Evolutionary conservation across 2,329 filamentous ascomycete genomes (phyloP).

Genomic region (Penicillium glabrum): DNA sequence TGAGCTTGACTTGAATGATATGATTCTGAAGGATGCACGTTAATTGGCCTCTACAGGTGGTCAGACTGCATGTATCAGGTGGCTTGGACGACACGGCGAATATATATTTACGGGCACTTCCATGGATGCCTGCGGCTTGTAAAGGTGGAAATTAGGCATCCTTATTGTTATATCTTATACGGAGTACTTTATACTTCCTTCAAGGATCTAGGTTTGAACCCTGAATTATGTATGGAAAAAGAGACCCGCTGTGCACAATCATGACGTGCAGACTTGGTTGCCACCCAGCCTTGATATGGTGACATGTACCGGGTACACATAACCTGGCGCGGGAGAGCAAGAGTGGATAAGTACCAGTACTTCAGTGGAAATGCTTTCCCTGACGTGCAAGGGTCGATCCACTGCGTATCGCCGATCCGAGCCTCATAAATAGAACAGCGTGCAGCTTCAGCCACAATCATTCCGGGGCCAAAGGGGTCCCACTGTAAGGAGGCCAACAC

Average conservation of each 20-base stretch:
- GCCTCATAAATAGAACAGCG: slow-evolving; percentile 12
- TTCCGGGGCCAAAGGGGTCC: background rate
- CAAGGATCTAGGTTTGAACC: background rate
- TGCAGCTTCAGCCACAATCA: slow-evolving; percentile 9
- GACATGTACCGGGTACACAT: slow-evolving; percentile 3
- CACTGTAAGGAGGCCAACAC: slow-evolving; percentile 9
- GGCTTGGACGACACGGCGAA: background rate
- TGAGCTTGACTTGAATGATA: background rate
- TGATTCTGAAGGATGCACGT: background rate
- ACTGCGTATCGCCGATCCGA: slow-evolving; percentile 4
- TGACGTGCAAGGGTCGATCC: slow-evolving; percentile 6
- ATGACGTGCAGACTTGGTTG: slow-evolving; percentile 20
- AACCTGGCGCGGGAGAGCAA: background rate
- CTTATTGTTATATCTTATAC: background rate
- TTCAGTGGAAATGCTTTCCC: slow-evolving; percentile 1
- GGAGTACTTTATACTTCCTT: background rate
- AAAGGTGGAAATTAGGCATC: background rate
- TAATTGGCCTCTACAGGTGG: background rate
- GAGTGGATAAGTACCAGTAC: slow-evolving; percentile 1
- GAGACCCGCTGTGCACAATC: slow-evolving; percentile 5
- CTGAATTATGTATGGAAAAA: background rate
- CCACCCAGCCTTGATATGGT: background rate
- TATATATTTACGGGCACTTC: background rate
- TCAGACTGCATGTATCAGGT: background rate
- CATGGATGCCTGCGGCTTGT: background rate